Base-by-base conservation (phyloP, 257 asterid species). In the Datura wrightii region DNA sequence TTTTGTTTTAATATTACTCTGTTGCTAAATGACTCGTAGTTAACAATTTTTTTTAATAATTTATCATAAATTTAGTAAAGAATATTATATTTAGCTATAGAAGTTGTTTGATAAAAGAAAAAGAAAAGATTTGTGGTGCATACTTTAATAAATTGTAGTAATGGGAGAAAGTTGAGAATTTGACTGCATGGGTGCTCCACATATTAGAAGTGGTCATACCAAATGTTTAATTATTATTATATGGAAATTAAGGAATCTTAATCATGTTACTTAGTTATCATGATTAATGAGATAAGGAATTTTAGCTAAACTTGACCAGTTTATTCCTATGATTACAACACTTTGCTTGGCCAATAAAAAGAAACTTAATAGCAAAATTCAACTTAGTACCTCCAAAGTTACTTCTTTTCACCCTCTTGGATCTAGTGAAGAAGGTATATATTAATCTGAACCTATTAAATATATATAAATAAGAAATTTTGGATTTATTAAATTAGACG, bases 191-290 rank as follows among this genome's bases (percentile, higher is more conserved):
- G 53, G 6, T 69, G 79, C 79, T 69, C 79, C 53, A 69, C 53
- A 69, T 53, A 69, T 69, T 69, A 16, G 56, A 44, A 10, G 46
- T 78, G 63, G 15, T 78, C 48, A 52, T 42, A 78, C 82, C 46
- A 50, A 31, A 78, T 69, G 31, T 34, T 24, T 24, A 24, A 48
- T 16, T 16, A 37, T 34, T 14, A 50, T 53, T 50, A 4, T 52
- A 52, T 78, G 31, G 31, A 15, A 78, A 31, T 78, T 9, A 52
- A 78, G 82, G 82, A 78, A 78, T 78, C 82, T 78, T 78, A 76
- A 76, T 76, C 46, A 76, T 52, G 82, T 53, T 78, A 78, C 81
- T 52, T 78, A 2, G 82, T 78, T 7, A 78, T 52, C 63, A 52
- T 78, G 63, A 78, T 31, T 78, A 78, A 52, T 52, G 42, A 52